A percentile compares a stretch with the other conserved stretches of the same genome.
Conservation (phyloP, 345 rosid genomes). For the Kernera saxatilis region DNA sequence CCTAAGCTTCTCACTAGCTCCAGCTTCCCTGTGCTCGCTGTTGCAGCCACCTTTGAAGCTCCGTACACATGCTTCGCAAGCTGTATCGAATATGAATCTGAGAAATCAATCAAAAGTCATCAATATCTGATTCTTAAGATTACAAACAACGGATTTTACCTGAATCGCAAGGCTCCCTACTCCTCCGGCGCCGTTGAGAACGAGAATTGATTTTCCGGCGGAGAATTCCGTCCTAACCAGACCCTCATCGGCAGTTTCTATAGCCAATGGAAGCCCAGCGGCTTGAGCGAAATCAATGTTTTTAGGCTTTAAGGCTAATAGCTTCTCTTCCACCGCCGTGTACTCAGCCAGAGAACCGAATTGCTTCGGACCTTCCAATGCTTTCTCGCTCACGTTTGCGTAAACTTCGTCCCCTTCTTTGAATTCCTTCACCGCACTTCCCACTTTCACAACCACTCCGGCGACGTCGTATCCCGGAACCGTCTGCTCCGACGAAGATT, state of each 20-base stretch:
- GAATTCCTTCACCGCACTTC: slow-evolving; percentile 62
- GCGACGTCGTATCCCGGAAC: slow-evolving; percentile 96
- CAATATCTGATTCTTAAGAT: not conserved
- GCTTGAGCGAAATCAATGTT: slow-evolving; percentile 76
- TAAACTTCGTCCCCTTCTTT: slow-evolving; percentile 90
- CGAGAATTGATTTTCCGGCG: slow-evolving; percentile 75
- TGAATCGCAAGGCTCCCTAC: slow-evolving; percentile 96
- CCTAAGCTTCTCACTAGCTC: slow-evolving; percentile 74
- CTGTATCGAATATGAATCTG: slow-evolving; percentile 27
- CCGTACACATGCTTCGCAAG: slow-evolving; percentile 85
- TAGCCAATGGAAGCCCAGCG: slow-evolving; percentile 87
- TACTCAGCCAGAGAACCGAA: slow-evolving; percentile 84
- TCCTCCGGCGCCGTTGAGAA: slow-evolving; percentile 87
- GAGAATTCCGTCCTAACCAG: slow-evolving; percentile 74
- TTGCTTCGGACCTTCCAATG: slow-evolving; percentile 85
- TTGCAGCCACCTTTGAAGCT: slow-evolving; percentile 84
- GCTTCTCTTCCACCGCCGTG: slow-evolving; percentile 82
- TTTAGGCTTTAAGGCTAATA: slow-evolving; percentile 75
- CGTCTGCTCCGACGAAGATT: slow-evolving; percentile 42
- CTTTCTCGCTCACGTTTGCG: slow-evolving; percentile 88
- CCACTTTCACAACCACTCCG: slow-evolving; percentile 80
- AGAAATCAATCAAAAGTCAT: not conserved
- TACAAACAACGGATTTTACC: slow-evolving; percentile 31
- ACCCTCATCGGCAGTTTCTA: slow-evolving; percentile 84
- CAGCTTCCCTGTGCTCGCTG: slow-evolving; percentile 71